Percentiles rank a stretch among this genome's conserved stretches.
These are phyloP conservation scores for Candida sp. DNA, from an alignment of 1,139 yeast species.

Conservation along the genomic window DNA sequence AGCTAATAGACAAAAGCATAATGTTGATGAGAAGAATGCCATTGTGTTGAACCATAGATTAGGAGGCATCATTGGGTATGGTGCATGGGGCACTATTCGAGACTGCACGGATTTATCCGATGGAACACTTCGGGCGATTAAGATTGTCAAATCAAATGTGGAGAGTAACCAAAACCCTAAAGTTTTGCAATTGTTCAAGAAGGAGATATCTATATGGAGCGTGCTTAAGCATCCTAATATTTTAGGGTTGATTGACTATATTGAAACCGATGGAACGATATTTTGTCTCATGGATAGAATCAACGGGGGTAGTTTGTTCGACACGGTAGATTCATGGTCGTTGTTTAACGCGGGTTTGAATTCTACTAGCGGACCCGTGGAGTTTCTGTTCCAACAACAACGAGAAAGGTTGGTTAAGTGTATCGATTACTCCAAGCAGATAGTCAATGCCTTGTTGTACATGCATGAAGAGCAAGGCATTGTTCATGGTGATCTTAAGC, in stretches of 20 bases:
- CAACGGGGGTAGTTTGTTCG: slow-evolving; percentile 86
- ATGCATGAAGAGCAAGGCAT: slow-evolving; percentile 71
- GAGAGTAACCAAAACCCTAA: slow-evolving; percentile 31
- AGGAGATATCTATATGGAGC: slow-evolving; percentile 81
- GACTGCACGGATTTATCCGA: slow-evolving; percentile 54
- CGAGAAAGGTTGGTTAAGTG: slow-evolving; percentile 24
- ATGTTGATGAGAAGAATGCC: slow-evolving; percentile 66
- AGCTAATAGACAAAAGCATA: slow-evolving; percentile 27
- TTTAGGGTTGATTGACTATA: slow-evolving; percentile 62
- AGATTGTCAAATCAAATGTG: slow-evolving; percentile 65
- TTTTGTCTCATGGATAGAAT: slow-evolving; percentile 77
- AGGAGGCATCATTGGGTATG: slow-evolving; percentile 86
- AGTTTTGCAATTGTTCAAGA: slow-evolving; percentile 57
- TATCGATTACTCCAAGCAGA: slow-evolving; percentile 38
- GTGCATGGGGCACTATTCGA: slow-evolving; percentile 93
- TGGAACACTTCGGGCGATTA: slow-evolving; percentile 68
- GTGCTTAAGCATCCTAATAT: slow-evolving; percentile 54
- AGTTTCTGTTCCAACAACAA: slow-evolving; percentile 33
- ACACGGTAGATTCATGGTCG: slow-evolving; percentile 76
- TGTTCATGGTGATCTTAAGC: slow-evolving; percentile 89
- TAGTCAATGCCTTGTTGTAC: slow-evolving; percentile 65
- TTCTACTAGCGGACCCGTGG: slow-evolving; percentile 32
- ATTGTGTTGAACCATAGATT: slow-evolving; percentile 60
- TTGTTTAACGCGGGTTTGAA: slow-evolving; percentile 30
- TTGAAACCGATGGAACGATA: slow-evolving; percentile 64